These are phyloP conservation scores for Glycine soja DNA, from an alignment of 306 rosid genomes.

Conservation along the genomic window DNA sequence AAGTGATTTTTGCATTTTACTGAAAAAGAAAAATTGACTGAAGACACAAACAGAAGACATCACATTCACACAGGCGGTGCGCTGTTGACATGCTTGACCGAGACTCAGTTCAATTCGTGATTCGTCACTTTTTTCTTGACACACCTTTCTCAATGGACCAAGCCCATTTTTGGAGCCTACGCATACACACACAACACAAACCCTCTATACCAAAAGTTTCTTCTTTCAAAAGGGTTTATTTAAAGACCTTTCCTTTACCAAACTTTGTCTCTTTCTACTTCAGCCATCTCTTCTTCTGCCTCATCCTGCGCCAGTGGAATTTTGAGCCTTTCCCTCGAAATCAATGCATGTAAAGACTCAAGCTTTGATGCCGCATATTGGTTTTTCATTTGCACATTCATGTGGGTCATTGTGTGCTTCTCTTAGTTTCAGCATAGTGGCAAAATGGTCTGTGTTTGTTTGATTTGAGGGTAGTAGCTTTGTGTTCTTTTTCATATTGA, in stretches of 20 bases:
- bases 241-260: slow-evolving; percentile 9
- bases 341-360: slow-evolving; percentile 39
- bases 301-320: slow-evolving; percentile 11
- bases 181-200: not conserved
- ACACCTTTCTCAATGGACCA: not conserved
- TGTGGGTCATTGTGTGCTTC: slow-evolving; percentile 40
- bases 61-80: not conserved
- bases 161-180: not conserved
- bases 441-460: slow-evolving; percentile 28
- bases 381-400: slow-evolving; percentile 35
- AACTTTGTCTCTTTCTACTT: slow-evolving; percentile 23
- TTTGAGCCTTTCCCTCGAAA: slow-evolving; percentile 19
- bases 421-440: slow-evolving; percentile 35
- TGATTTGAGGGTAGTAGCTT: not conserved
- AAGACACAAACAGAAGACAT: not conserved
- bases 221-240: slow-evolving; percentile 25
- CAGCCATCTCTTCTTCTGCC: slow-evolving; percentile 37
- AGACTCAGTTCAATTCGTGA: not conserved
- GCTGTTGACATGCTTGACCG: not conserved
- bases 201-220: not conserved
- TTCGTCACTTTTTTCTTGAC: not conserved
- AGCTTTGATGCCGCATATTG: slow-evolving; percentile 29
- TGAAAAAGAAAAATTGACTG: no score
- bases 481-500: slow-evolving; percentile 11
- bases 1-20: no score